Evolutionary conservation across 139 green algal genomes (phyloP), one percentile per base, ranked within the genome.

Genomic region (Chloropicon primus): DNA sequence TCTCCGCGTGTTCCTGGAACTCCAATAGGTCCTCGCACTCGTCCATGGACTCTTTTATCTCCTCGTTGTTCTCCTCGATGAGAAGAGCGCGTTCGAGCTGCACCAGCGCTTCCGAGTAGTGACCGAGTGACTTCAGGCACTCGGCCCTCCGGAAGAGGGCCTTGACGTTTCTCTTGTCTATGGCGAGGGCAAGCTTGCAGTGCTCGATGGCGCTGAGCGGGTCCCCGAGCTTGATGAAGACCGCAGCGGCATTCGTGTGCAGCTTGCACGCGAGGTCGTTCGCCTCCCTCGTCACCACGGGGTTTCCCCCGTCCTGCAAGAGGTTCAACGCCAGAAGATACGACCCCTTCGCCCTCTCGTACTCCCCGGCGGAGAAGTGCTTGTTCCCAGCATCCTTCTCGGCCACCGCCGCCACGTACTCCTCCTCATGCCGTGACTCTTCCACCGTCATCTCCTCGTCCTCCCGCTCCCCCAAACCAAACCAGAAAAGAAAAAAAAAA

Each of bases 21-120:
- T 75, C 72, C 5, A 75, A 25, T 5, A 41, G 25, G 10, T 75
- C 72, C 72, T 75, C 72, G 72, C 72, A 75, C 72, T 75, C 72
- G 72, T 75, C 72, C 72, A 75, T 41, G 26, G 72, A 27, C 72
- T 41, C 72, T 17, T 28, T 75, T 5, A 75, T 75, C 72, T 27
- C 24, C 72, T 41, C 25, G 72, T 75, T 75, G 72, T 75, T 75
- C 25, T 27, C 25, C 72, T 75, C 25, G 5, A 75, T 22, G 26
- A 27, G 72, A 5, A 75, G 17, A 10, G 72, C 72, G 25, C 25
- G 25, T 17, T 75, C 72, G 5, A 75, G 72, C 25, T 75, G 25
- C 10, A 17, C 72, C 5, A 75, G 25, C 5, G 72, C 72, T 17
- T 75, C 25, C 17, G 72, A 27, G 26, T 41, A 75, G 10, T 17